Percentiles rank a stretch among this genome's conserved stretches.
Conservation (phyloP, 2,329 filamentous ascomycete species). For the Paecilomyces niveus region DNA sequence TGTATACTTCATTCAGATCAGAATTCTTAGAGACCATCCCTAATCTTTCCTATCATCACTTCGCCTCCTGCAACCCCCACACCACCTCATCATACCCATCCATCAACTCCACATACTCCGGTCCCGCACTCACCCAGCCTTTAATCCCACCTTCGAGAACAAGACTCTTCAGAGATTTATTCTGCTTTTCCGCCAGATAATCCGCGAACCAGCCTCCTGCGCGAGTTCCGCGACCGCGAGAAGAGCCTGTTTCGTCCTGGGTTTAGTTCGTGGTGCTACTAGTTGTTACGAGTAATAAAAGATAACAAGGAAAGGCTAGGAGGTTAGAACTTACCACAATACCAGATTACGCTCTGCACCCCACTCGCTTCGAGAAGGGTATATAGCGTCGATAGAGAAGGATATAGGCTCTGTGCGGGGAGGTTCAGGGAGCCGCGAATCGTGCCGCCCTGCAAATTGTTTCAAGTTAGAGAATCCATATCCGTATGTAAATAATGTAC, state of each 20-base stretch:
- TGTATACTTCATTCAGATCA: not conserved
- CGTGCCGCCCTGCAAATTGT: constrained; percentile 48
- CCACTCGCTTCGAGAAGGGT: constrained; percentile 20
- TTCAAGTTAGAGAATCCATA: too few species aligned
- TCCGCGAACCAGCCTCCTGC: constrained; percentile 52
- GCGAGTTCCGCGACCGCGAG: constrained; percentile 47
- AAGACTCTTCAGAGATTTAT: constrained; percentile 41
- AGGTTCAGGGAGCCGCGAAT: constrained; percentile 49
- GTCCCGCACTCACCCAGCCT: constrained; percentile 46
- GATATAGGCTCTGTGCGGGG: constrained; percentile 34
- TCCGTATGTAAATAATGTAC: not conserved
- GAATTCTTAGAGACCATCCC: not conserved
- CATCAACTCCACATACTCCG: constrained; percentile 43
- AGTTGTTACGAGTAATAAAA: too few species aligned
- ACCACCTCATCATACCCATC: constrained; percentile 33
- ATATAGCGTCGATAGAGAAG: constrained; percentile 29
- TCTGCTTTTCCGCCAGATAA: constrained; percentile 37
- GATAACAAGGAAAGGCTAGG: too few species aligned
- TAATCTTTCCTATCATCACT: not conserved
- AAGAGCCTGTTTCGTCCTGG: constrained; percentile 40
- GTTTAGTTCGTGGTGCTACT: not conserved
- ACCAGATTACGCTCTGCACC: constrained; percentile 31
- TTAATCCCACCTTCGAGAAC: constrained; percentile 48
- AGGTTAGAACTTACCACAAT: constrained; percentile 39
- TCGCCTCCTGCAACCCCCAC: not conserved